phyloP scores from a whole-genome alignment of 768 basidiomycete genomes.

The Lactarius evosmus region DNA sequence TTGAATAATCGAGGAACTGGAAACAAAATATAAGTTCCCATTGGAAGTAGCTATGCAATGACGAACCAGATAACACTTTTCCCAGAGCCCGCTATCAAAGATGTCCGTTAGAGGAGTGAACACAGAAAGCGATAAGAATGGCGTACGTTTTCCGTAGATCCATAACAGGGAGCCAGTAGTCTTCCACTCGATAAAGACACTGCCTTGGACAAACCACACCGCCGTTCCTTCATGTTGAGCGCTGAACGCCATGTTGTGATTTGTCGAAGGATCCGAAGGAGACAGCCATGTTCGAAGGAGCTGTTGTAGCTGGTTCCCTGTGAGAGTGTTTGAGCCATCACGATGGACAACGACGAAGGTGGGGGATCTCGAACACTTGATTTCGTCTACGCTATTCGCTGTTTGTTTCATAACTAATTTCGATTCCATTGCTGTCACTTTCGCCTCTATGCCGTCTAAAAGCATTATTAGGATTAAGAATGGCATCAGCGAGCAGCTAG shows the following conservation, averaged over 20 bases:
- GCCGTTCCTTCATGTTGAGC: not conserved
- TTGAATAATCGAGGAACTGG: too few species aligned
- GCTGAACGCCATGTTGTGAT: too few species aligned
- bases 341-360: not conserved
- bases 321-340: not conserved
- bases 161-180: too few species aligned
- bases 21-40: too few species aligned
- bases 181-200: not conserved
- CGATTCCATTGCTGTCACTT: not conserved
- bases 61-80: not conserved
- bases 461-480: too few species aligned
- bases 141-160: constrained; percentile 8
- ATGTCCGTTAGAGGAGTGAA: not conserved
- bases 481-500: too few species aligned
- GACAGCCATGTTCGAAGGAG: not conserved
- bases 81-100: constrained; percentile 1
- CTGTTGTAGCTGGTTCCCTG: not conserved
- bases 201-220: not conserved
- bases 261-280: not conserved
- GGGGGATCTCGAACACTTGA: not conserved
- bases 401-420: not conserved
- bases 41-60: too few species aligned
- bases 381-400: not conserved
- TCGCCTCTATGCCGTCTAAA: too few species aligned
- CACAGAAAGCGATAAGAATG: not conserved